phyloP scores from a whole-genome alignment of 2,329 filamentous ascomycete genomes.

The Trichoderma sp. region DNA sequence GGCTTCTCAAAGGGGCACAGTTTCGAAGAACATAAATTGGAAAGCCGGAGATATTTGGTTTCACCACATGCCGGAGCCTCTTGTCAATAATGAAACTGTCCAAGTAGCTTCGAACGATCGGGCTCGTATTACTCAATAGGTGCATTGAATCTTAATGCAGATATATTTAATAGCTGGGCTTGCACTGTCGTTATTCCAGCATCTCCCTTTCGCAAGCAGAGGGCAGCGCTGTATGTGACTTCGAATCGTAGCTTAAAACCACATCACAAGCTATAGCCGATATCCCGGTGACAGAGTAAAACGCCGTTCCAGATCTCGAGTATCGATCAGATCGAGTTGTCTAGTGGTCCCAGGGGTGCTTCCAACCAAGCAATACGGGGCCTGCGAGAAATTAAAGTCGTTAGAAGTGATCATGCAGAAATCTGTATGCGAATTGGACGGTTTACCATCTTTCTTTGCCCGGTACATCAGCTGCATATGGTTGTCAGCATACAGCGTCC shows the following conservation, averaged over 20 bases:
- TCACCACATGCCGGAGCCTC: background rate
- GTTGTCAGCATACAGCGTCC: background rate
- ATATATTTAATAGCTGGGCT: background rate
- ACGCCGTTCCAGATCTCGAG: background rate
- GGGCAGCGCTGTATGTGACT: background rate
- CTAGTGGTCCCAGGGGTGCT: constrained; percentile 20
- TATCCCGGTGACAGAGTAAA: background rate
- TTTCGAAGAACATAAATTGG: background rate
- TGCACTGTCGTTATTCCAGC: background rate
- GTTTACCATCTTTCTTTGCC: constrained; percentile 20
- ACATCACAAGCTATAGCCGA: background rate
- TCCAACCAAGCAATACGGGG: constrained; percentile 17
- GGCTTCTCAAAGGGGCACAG: background rate
- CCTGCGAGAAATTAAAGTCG: background rate
- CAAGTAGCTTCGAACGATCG: background rate
- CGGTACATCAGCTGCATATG: constrained; percentile 16
- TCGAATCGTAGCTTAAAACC: background rate
- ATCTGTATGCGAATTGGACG: background rate
- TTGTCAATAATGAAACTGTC: background rate
- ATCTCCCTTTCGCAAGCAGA: background rate
- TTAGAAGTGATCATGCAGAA: background rate
- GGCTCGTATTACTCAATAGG: background rate
- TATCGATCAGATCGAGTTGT: background rate
- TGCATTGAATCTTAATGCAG: background rate
- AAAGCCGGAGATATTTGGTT: background rate